Evolutionary conservation across 768 basidiomycete genomes (phyloP).

Genomic region (Russula virescens): DNA sequence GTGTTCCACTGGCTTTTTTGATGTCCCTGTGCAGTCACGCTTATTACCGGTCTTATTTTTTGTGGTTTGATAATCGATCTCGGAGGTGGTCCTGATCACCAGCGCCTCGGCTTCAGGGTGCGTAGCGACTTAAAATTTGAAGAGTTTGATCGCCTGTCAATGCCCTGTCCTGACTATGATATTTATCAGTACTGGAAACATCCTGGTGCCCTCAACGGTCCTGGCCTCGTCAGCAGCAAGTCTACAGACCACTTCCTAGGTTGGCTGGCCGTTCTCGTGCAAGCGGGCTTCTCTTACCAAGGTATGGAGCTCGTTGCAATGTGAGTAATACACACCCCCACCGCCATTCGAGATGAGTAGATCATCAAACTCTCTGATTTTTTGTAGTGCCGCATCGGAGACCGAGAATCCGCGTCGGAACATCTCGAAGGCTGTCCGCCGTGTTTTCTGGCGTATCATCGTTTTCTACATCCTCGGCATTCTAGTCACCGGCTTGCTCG

Average conservation of each 20-base stretch:
- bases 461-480: conserved; percentile 75
- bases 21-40: conserved; percentile 35
- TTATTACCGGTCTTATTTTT: conserved; percentile 57
- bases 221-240: conserved; percentile 30
- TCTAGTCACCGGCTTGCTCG: conserved; percentile 72
- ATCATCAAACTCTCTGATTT: neutral
- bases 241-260: conserved; percentile 40
- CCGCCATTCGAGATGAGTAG: neutral
- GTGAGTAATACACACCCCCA: conserved; percentile 32
- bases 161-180: conserved; percentile 26
- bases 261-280: conserved; percentile 40
- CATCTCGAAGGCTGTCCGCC: conserved; percentile 66
- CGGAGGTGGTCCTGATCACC: too few species aligned
- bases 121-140: too few species aligned
- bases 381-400: conserved; percentile 62
- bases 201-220: conserved; percentile 52
- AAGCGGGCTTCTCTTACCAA: conserved; percentile 70
- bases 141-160: too few species aligned
- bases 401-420: conserved; percentile 73
- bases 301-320: conserved; percentile 72
- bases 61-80: conserved; percentile 59
- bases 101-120: too few species aligned
- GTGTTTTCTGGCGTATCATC: conserved; percentile 77
- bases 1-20: conserved; percentile 20
- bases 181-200: conserved; percentile 68